Evolutionary conservation across 768 basidiomycete species (phyloP).

Genomic region (Agaricus blazei): DNA sequence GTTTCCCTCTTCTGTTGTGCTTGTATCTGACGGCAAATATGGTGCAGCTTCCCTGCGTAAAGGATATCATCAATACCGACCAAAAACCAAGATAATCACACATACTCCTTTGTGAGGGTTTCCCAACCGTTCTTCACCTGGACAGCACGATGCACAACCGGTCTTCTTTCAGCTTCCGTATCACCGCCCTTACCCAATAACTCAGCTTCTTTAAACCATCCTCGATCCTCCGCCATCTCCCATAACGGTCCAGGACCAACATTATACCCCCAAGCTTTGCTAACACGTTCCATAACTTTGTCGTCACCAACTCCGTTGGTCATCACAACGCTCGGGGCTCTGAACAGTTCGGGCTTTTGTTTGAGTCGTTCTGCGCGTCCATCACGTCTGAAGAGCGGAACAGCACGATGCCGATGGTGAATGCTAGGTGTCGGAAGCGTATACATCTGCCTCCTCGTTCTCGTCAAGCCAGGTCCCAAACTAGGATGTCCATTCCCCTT

Average conservation of each 20-base stretch:
- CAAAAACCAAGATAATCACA: constrained; percentile 11
- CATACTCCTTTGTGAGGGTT: constrained; percentile 45
- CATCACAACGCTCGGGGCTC: constrained; percentile 28
- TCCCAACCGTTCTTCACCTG: constrained; percentile 39
- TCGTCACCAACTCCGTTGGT: constrained; percentile 55
- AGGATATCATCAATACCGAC: constrained; percentile 9
- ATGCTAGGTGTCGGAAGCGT: constrained; percentile 58
- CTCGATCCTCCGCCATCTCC: constrained; percentile 74
- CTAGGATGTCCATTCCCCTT: constrained; percentile 12
- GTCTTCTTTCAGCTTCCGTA: constrained; percentile 48
- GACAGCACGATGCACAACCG: constrained; percentile 50
- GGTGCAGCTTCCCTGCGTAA: constrained; percentile 44
- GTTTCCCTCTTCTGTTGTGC: constrained; percentile 45
- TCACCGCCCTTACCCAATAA: constrained; percentile 26
- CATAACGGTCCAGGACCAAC: constrained; percentile 74
- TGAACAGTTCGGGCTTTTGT: constrained; percentile 46
- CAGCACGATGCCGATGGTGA: constrained; percentile 70
- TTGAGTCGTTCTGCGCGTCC: constrained; percentile 58
- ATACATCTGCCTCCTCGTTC: constrained; percentile 46
- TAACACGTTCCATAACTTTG: constrained; percentile 50
- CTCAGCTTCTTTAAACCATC: constrained; percentile 67
- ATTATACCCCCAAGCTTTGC: constrained; percentile 69
- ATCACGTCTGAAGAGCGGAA: constrained; percentile 50
- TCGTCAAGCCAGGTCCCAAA: constrained; percentile 11
- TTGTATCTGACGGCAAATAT: constrained; percentile 55